Evolutionary conservation across 345 rosid species (phyloP), one percentile per base, ranked within the genome.

Genomic region (Syzygium aromaticum): DNA sequence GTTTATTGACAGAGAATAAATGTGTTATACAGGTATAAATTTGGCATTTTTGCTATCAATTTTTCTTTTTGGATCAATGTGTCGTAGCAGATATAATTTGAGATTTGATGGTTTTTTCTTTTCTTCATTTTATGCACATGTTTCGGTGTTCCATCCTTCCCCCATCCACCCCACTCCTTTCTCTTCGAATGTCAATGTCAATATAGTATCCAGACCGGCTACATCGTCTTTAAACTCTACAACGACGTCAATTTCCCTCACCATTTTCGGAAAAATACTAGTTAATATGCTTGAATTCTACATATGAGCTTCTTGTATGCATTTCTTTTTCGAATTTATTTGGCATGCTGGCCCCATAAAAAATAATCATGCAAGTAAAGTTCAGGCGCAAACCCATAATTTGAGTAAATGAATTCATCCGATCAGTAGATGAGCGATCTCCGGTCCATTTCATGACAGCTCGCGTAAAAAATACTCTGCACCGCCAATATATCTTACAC

Each of bases 1-100:
- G 3, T 3, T 61, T 3, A 13, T 59, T 27, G 30, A 27, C 3
- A 5, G 8, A 59, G 5, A 12, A 1, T 59, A 27, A 27, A 27
- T 57, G 8, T 57, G 7, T 2, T 6, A 27, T 2, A 5, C 2
- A 12, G 0, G 7, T 27, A 27, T 3, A 12, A 11, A 6, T 27
- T 11, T 59, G 16, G 2, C 4, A 59, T 27, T 27, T 13, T 27
- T 21, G 4, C 1, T 54, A 1, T 54, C 59, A 21, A 43, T 1
- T 43, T 43, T 43, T 43, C 6, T 43, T 43, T 43, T 43, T 33
- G 9, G 30, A n/a, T 59, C 1, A n/a, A n/a, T 11, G 8, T 11
- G 15, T 11, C 3, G 16, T 30, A 59, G 5, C 27, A 5, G 5
- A 5, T 11, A 11, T 59, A 59, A 0, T 59, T 27, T 59, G 30